Percentiles rank a stretch among this genome's conserved stretches.
Conservation (phyloP, 257 asterid genomes). For the Catharanthus roseus region DNA sequence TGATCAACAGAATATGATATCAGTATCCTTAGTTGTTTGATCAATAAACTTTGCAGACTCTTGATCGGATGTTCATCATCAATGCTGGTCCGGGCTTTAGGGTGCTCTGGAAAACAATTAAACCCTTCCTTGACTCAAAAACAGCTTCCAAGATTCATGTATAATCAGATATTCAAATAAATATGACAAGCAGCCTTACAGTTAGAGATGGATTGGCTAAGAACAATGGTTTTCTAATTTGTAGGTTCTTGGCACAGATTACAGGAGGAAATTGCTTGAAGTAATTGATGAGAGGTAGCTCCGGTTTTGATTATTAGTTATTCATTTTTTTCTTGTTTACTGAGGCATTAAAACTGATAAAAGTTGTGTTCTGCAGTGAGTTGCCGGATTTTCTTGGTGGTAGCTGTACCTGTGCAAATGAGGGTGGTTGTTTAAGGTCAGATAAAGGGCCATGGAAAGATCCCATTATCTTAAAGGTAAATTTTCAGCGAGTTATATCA, state of each 20-base stretch:
- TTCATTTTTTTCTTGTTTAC: background rate
- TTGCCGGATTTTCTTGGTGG: slow-evolving; percentile 62
- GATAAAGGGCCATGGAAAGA: slow-evolving; percentile 65
- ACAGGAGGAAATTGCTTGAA: slow-evolving; percentile 45
- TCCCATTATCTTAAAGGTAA: slow-evolving; percentile 17
- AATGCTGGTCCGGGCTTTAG: slow-evolving; percentile 58
- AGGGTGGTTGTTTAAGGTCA: slow-evolving; percentile 56
- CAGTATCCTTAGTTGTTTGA: background rate
- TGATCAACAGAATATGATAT: background rate
- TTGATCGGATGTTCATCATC: slow-evolving; percentile 41
- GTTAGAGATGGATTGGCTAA: background rate
- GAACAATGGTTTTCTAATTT: slow-evolving; percentile 1
- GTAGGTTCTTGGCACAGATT: slow-evolving; percentile 51
- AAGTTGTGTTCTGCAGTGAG: slow-evolving; percentile 31
- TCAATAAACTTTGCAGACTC: slow-evolving; percentile 41
- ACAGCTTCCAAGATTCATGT: slow-evolving; percentile 53
- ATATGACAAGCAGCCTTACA: background rate
- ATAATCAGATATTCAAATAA: slow-evolving; percentile 5
- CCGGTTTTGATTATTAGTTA: background rate
- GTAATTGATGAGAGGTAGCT: slow-evolving; percentile 39
- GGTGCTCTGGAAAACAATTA: slow-evolving; percentile 51
- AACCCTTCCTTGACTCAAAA: slow-evolving; percentile 50
- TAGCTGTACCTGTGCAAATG: slow-evolving; percentile 38
- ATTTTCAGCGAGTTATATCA: background rate
- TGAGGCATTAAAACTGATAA: background rate